These are phyloP conservation scores for Meira miltonrushii DNA, from an alignment of 1,284 basidiomycete species.

Conservation along the genomic window DNA sequence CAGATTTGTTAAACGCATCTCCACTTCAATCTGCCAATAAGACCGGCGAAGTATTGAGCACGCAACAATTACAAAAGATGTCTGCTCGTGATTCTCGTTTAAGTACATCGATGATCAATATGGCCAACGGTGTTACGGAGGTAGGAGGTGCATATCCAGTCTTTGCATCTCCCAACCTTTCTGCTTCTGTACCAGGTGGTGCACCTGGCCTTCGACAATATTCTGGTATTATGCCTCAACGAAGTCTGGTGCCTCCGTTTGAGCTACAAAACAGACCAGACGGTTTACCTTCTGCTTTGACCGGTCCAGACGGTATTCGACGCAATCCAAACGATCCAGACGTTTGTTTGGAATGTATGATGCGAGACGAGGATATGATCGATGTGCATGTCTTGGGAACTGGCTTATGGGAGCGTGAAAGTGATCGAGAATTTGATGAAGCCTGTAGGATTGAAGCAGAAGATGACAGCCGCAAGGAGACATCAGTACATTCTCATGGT, in stretches of 20 bases:
- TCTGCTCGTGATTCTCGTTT: constrained; percentile 38
- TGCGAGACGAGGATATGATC: constrained; percentile 97
- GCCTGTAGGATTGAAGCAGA: constrained; percentile 65
- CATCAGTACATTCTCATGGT: neutral
- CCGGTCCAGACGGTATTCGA: constrained; percentile 43
- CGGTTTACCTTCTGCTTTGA: constrained; percentile 39
- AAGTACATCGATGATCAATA: constrained; percentile 37
- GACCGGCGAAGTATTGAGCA: constrained; percentile 20
- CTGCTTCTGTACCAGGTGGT: constrained; percentile 4
- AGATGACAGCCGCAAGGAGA: constrained; percentile 18
- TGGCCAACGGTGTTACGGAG: constrained; percentile 32
- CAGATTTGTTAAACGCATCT: neutral
- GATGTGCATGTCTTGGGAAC: constrained; percentile 82
- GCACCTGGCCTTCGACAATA: constrained; percentile 22
- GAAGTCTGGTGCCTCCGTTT: constrained; percentile 46
- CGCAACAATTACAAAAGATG: constrained; percentile 41
- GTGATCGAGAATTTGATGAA: constrained; percentile 76
- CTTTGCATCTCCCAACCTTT: constrained; percentile 19
- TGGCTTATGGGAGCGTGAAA: constrained; percentile 84
- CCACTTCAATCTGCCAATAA: neutral
- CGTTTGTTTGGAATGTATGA: constrained; percentile 93
- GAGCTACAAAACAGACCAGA: constrained; percentile 50
- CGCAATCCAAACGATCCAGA: constrained; percentile 57
- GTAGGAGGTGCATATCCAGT: constrained; percentile 37
- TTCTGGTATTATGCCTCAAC: constrained; percentile 46